Percentiles rank a stretch among this genome's conserved stretches.
phyloP scores from a whole-genome alignment of 192 early-diverging fungal species.

The Podila horticola region DNA sequence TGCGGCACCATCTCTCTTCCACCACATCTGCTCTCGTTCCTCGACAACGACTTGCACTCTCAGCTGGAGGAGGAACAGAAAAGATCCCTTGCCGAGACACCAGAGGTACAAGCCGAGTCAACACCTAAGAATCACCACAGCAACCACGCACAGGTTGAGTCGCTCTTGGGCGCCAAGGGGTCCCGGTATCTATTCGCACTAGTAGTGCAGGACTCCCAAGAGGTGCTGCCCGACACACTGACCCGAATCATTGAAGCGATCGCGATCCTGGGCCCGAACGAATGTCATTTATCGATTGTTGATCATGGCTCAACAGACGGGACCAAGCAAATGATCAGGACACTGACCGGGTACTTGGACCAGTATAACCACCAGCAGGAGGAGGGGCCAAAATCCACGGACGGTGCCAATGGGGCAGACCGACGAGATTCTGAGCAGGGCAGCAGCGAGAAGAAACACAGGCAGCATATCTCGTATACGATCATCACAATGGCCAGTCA shows the following conservation, averaged over 20 bases:
- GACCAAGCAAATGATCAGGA: background rate
- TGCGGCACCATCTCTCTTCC: constrained; percentile 13
- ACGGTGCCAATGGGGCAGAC: background rate
- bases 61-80: background rate
- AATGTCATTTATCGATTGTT: constrained; percentile 34
- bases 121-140: too few relatives aligned
- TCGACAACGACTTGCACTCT: constrained; percentile 18
- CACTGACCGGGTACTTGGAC: constrained; percentile 15
- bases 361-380: constrained; percentile 6
- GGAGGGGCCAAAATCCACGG: background rate
- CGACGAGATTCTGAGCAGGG: background rate
- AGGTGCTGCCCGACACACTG: constrained; percentile 12
- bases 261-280: constrained; percentile 21
- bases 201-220: constrained; percentile 13
- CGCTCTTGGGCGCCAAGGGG: background rate
- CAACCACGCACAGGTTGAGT: background rate
- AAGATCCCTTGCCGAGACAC: background rate
- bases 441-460: background rate
- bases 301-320: constrained; percentile 21
- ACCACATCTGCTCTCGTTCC: constrained; percentile 31
- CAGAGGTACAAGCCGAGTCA: background rate
- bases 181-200: constrained; percentile 19
- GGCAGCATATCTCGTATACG: constrained; percentile 13
- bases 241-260: constrained; percentile 23
- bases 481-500: constrained; percentile 13